Evolutionary conservation across 1,284 basidiomycete species (phyloP).

Genomic region (Sanghuangporus baumii): DNA sequence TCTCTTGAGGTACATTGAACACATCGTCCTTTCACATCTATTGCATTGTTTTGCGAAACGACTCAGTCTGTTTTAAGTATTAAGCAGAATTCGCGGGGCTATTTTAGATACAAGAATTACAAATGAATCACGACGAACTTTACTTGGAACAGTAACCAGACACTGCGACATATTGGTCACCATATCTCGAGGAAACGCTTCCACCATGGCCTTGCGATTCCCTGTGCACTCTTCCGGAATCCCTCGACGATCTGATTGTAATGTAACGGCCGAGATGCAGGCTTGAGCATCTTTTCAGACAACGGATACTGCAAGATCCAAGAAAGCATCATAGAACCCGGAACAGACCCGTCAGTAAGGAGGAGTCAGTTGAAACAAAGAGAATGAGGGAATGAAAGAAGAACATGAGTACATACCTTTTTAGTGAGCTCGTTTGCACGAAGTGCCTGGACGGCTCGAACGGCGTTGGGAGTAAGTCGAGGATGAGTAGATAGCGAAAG

Average conservation of each 20-base stretch:
- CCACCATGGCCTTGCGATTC: constrained; percentile 75
- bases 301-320: constrained; percentile 47
- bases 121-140: neutral
- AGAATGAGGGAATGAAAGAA: neutral
- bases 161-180: constrained; percentile 35
- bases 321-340: neutral
- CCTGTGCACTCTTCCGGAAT: constrained; percentile 64
- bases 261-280: constrained; percentile 63
- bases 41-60: too few relatives aligned
- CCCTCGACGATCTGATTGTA: constrained; percentile 67
- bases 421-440: constrained; percentile 47
- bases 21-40: too few relatives aligned
- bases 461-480: constrained; percentile 51
- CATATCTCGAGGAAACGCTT: constrained; percentile 73
- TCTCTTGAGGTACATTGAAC: too few relatives aligned
- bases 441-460: constrained; percentile 49
- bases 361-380: neutral
- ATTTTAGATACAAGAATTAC: neutral
- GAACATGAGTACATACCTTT: constrained; percentile 37
- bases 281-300: constrained; percentile 54
- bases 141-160: neutral
- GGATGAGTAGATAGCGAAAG: constrained; percentile 62
- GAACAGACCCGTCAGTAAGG: neutral
- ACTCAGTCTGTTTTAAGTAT: too few relatives aligned
- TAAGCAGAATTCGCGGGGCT: too few relatives aligned